Evolutionary conservation across 495 filamentous ascomycete genomes (phyloP).

Genomic region (Penicillium flavigenum): DNA sequence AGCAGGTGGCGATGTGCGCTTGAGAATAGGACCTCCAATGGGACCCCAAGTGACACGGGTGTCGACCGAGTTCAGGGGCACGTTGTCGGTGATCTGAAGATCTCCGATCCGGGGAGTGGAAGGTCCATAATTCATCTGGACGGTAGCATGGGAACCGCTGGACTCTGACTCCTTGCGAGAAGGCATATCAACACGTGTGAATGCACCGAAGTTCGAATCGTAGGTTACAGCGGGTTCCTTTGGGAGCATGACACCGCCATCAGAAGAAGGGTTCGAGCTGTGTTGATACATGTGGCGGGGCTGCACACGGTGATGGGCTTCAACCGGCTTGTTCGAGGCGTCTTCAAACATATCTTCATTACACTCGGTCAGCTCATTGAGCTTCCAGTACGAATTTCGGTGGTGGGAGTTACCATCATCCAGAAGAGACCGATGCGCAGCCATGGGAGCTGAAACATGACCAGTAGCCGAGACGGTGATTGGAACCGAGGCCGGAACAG

Average conservation of each 20-base stretch:
- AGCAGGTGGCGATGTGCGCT: background rate
- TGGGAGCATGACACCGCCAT: background rate
- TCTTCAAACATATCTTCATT: background rate
- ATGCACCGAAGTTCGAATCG: background rate
- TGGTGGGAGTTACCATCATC: constrained; percentile 1
- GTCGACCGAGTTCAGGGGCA: background rate
- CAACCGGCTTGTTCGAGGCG: background rate
- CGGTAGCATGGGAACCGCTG: background rate
- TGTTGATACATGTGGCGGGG: background rate
- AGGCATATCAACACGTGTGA: background rate
- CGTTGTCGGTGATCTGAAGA: background rate
- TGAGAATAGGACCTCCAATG: constrained; percentile 3
- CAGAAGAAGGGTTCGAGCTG: background rate
- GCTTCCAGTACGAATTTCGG: background rate
- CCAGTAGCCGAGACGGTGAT: background rate
- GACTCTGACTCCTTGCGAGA: background rate
- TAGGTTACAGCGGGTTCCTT: background rate
- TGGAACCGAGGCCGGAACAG: background rate
- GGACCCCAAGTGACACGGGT: constrained; percentile 4
- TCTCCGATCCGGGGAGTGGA: background rate
- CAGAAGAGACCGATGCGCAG: background rate
- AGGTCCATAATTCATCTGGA: too few relatives aligned
- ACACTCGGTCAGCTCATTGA: background rate
- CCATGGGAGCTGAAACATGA: background rate
- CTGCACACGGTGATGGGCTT: background rate